phyloP scores from a whole-genome alignment of 768 basidiomycete genomes.

The Hericium rajendrae region DNA sequence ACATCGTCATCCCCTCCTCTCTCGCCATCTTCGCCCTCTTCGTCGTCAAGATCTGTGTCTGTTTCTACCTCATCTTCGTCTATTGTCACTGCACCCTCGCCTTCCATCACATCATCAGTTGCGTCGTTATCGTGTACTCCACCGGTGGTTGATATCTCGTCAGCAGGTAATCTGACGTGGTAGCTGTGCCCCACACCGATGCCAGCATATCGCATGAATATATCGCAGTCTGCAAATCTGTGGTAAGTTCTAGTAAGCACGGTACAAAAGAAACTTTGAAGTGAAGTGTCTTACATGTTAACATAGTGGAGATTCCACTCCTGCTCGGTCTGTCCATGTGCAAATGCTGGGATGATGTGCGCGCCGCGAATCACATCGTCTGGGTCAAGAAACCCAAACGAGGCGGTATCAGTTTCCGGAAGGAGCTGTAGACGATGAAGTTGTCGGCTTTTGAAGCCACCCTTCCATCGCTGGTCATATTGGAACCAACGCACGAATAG shows the following conservation, averaged over 20 bases:
- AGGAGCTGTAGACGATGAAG: slow-evolving; percentile 16
- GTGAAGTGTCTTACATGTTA: slow-evolving; percentile 20
- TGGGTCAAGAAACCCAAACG: background rate
- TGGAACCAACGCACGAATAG: slow-evolving; percentile 28
- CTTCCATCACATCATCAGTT: no score
- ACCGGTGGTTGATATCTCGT: no score
- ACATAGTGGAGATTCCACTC: slow-evolving; percentile 28
- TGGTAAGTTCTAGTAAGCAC: no score
- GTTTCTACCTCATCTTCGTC: no score
- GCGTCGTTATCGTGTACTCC: no score
- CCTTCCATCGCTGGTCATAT: background rate
- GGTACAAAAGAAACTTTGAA: background rate
- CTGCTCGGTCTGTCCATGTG: slow-evolving; percentile 1
- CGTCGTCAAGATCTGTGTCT: no score
- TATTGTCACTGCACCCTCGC: no score
- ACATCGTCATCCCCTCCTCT: no score
- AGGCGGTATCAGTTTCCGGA: background rate
- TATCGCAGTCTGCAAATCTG: slow-evolving; percentile 25
- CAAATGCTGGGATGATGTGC: background rate
- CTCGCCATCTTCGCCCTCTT: no score
- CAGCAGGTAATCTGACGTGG: background rate
- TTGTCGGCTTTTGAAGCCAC: background rate
- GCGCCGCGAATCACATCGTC: background rate
- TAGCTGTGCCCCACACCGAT: slow-evolving; percentile 22
- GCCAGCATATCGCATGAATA: slow-evolving; percentile 21